phyloP scores from a whole-genome alignment of 2,329 filamentous ascomycete genomes.

The Cordyceps tenuipes region DNA sequence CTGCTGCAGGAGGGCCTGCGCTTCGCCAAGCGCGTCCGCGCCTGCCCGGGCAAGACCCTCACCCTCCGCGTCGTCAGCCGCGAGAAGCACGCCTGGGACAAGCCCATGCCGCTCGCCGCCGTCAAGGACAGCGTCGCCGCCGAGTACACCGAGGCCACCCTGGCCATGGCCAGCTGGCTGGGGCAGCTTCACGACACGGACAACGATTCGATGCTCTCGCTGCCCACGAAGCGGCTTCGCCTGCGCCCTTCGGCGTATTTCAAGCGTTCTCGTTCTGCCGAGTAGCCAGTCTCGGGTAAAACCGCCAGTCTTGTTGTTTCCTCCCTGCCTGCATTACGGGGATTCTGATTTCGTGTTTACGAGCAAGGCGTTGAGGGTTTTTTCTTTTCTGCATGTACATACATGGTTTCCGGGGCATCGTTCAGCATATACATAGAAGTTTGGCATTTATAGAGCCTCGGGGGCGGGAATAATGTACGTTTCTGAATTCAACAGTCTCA shows the following conservation, averaged over 20 bases:
- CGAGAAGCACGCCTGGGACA: slow-evolving; percentile 43
- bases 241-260: slow-evolving; percentile 19
- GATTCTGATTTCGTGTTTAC: neutral
- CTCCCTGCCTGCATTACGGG: neutral
- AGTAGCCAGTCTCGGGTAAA: neutral
- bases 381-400: neutral
- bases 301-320: neutral
- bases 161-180: slow-evolving; percentile 33
- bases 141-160: slow-evolving; percentile 38
- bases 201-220: slow-evolving; percentile 26
- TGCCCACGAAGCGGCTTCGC: slow-evolving; percentile 24
- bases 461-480: neutral
- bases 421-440: neutral
- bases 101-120: slow-evolving; percentile 32
- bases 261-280: slow-evolving; percentile 4
- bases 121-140: slow-evolving; percentile 35
- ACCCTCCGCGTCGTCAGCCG: slow-evolving; percentile 35
- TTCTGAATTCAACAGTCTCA: neutral
- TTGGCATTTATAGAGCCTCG: neutral
- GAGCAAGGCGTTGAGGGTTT: neutral
- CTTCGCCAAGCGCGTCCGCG: slow-evolving; percentile 50
- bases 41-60: slow-evolving; percentile 20
- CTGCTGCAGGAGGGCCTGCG: slow-evolving; percentile 50
- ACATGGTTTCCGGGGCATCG: neutral
- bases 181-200: slow-evolving; percentile 30